A percentile compares a stretch with the other conserved stretches of the same genome.
These are phyloP conservation scores for Malus hybrid DNA, from an alignment of 331 rosid genomes.

Conservation along the genomic window DNA sequence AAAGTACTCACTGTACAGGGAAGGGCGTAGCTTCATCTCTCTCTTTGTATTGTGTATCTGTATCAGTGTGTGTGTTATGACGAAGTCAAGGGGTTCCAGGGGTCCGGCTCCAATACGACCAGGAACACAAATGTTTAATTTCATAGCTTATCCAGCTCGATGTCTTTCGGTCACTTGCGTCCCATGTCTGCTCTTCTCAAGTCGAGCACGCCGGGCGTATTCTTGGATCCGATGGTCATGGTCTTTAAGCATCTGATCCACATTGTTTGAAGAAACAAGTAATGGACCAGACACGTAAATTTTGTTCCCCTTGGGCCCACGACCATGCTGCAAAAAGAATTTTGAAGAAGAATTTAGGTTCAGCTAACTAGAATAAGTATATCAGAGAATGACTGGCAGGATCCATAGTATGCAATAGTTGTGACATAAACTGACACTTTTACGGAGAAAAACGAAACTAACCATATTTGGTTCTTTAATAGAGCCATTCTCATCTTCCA, in stretches of 20 bases:
- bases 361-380: neutral
- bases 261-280: constrained; percentile 54
- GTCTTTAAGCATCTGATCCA: constrained; percentile 73
- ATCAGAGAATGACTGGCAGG: neutral
- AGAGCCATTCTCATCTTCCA: constrained; percentile 32
- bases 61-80: neutral
- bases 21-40: neutral
- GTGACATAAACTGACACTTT: neutral
- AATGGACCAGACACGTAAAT: constrained; percentile 77
- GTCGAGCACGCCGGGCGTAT: constrained; percentile 56
- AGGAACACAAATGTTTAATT: neutral
- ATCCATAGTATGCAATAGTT: neutral
- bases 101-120: neutral
- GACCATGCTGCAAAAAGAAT: constrained; percentile 42
- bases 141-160: neutral
- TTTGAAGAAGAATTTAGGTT: neutral
- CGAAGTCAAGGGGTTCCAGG: neutral
- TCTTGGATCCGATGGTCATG: constrained; percentile 73
- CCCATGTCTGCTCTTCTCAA: constrained; percentile 12
- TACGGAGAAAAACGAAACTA: constrained; percentile 8
- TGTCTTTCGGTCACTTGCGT: constrained; percentile 1
- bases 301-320: constrained; percentile 42
- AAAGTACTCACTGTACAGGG: constrained; percentile 11
- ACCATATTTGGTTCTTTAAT: constrained; percentile 46
- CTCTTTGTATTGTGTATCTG: neutral